phyloP scores from a whole-genome alignment of 2,329 filamentous ascomycete genomes.

The Diaporthe ampelina region DNA sequence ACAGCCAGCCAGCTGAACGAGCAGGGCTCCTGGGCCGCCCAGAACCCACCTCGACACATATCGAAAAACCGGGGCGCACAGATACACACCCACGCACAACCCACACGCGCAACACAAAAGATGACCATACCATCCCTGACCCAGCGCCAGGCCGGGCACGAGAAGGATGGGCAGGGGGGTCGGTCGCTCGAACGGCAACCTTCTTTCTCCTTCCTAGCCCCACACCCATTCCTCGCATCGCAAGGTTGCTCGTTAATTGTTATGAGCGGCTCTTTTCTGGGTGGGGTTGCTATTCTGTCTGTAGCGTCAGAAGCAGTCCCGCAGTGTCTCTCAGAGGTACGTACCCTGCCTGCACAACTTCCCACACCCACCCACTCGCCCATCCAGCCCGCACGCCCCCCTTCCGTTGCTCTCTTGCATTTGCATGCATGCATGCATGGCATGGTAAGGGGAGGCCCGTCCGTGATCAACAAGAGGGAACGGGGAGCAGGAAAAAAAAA shows the following conservation, averaged over 20 bases:
- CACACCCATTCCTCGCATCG: conserved; percentile 4
- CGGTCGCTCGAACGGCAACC: not conserved
- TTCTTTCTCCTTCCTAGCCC: not conserved
- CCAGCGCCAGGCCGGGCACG: conserved; percentile 18
- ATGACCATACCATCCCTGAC: conserved; percentile 17
- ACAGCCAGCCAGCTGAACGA: not conserved
- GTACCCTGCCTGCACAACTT: not conserved
- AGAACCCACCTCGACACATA: not conserved
- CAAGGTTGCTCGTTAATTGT: conserved; percentile 1
- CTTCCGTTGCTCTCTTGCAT: not conserved
- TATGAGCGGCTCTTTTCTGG: conserved; percentile 17
- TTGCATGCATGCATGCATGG: conserved; percentile 22
- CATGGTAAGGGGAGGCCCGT: conserved; percentile 23
- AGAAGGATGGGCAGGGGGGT: not conserved
- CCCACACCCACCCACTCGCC: not conserved
- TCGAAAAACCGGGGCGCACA: conserved; percentile 32
- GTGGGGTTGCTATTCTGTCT: not conserved
- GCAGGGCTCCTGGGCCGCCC: conserved; percentile 6
- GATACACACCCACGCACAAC: conserved; percentile 3
- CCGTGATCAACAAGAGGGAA: conserved; percentile 27
- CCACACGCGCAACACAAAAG: not conserved
- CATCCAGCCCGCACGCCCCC: not conserved
- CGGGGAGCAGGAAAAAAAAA: not conserved
- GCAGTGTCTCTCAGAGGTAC: not conserved
- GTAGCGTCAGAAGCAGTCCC: too few species aligned